These are phyloP conservation scores for Hanseniaspora opuntiae DNA, from an alignment of 805 yeast species.

Conservation along the genomic window DNA sequence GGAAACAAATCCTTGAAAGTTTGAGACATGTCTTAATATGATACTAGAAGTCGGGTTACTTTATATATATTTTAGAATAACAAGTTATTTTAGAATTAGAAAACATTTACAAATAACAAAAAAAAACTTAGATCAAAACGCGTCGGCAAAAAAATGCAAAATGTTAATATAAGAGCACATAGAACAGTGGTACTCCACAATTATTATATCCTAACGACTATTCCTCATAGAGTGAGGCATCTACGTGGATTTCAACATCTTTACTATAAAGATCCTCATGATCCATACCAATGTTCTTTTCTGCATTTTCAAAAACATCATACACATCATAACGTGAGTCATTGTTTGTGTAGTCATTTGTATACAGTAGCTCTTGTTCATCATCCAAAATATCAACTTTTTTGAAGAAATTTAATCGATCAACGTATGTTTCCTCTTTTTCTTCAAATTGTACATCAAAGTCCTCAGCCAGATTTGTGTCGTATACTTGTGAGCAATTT, in stretches of 20 bases:
- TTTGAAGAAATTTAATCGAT: background rate
- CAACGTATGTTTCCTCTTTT: background rate
- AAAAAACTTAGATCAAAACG: background rate
- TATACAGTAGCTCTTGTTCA: background rate
- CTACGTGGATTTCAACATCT: background rate
- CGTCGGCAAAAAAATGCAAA: background rate
- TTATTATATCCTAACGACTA: background rate
- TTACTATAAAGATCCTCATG: background rate
- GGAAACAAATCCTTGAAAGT: background rate
- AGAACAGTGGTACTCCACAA: too few relatives aligned
- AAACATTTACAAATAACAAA: too few relatives aligned
- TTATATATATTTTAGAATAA: too few relatives aligned
- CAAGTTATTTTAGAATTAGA: too few relatives aligned
- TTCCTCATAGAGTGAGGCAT: background rate
- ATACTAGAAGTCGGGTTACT: too few relatives aligned
- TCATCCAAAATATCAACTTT: background rate
- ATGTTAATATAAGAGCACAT: too few relatives aligned
- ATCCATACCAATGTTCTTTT: background rate
- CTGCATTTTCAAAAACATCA: background rate
- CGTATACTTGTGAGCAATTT: background rate
- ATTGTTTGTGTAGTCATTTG: background rate
- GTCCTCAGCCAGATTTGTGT: background rate
- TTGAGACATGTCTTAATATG: background rate
- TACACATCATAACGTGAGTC: background rate
- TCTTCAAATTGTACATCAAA: background rate